Base-by-base conservation (phyloP, 768 basidiomycete genomes). In the Amyloporia xantha region DNA sequence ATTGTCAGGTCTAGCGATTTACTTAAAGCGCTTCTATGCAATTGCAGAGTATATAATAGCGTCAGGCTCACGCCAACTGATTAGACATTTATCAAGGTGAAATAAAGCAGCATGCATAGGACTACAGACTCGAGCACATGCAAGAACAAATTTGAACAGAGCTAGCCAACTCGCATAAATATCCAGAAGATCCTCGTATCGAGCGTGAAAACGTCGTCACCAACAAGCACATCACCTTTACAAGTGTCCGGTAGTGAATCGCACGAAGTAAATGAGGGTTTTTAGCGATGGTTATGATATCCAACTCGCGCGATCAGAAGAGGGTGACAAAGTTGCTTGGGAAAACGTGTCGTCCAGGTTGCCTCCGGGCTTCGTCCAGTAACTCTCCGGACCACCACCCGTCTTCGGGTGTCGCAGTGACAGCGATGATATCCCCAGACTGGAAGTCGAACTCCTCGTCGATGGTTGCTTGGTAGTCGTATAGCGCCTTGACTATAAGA, bases 381-480 rank as follows among this genome's bases (percentile, higher is more conserved):
- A 91, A 66, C 57, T 87, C 84, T 20, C 95, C 95, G 48, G 82
- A 87, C 95, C 94, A 98, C 95, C 95, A 97, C 1, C 95, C 95
- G 59, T 96, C 94, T 58, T 93, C 92, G 4, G 92, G 92, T 5
- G 92, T 95, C 19, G 82, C 77, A 0, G 90, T 94, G 9, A 98
- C 94, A 5, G 93, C 94, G 55, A 98, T 96, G 55, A 96, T 89
- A 66, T 98, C 95, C 2, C 88, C 91, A 19, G 82, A 73, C 62
- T 93, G 90, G 81, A 98, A 97, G 64, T 94, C 88, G 65, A 98
- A 97, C 68, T 97, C 95, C 61, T 94, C 91, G 1, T 88, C 84
- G 53, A 86, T 89, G 10, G 85, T 82, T 13, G 89, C 91, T 0
- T 68, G 67, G 58, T 93, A 94, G 65, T 92, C 87, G 62, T 90